Evolutionary conservation across 441 rosid species (phyloP).

Genomic region (Eutrema salsugineum): DNA sequence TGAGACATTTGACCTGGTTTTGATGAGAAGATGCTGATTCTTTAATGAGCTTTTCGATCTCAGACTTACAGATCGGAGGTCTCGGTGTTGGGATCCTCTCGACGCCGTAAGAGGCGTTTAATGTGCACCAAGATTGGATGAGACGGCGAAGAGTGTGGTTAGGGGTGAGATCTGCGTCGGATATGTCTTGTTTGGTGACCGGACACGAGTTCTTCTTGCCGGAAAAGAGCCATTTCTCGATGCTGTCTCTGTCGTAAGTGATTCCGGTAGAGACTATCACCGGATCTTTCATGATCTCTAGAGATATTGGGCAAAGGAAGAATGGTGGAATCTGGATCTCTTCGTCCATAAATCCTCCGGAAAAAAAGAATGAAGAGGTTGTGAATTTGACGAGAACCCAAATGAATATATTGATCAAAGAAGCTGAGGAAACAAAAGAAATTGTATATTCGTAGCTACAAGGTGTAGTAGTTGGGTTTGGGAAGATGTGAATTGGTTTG

Average conservation of each 20-base stretch:
- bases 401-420: conserved; percentile 12
- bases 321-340: conserved; percentile 50
- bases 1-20: conserved; percentile 44
- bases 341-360: conserved; percentile 36
- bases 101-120: conserved; percentile 66
- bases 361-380: not conserved
- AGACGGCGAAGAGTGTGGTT: conserved; percentile 77
- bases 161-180: conserved; percentile 61
- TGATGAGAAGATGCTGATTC: conserved; percentile 50
- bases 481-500: conserved; percentile 42
- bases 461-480: conserved; percentile 21
- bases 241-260: conserved; percentile 69
- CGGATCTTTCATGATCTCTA: conserved; percentile 66
- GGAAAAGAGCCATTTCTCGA: conserved; percentile 60
- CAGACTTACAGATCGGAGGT: conserved; percentile 51
- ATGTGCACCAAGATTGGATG: conserved; percentile 84
- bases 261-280: conserved; percentile 67
- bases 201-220: conserved; percentile 48
- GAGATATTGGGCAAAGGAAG: conserved; percentile 68
- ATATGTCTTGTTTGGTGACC: conserved; percentile 52
- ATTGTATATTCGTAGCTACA: not conserved
- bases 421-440: not conserved
- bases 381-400: not conserved
- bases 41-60: conserved; percentile 49
- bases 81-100: conserved; percentile 80